Percentiles rank a stretch among this genome's conserved stretches.
Conservation (phyloP, 1,284 basidiomycete species). For the Rhizoctonia solani region DNA sequence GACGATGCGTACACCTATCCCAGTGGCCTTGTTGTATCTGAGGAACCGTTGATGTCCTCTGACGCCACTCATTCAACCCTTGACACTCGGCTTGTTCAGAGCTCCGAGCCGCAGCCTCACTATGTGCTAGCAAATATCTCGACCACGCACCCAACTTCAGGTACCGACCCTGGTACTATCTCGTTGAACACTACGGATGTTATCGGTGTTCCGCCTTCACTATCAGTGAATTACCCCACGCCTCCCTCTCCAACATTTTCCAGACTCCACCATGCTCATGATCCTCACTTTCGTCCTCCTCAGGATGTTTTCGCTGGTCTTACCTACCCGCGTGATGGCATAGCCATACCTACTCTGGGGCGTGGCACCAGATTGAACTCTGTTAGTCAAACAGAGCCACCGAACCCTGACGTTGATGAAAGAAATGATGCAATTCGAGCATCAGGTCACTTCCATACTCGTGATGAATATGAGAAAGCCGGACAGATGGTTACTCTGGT, state of each 20-base stretch:
- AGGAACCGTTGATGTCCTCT: background rate
- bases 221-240: background rate
- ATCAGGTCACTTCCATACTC: too few relatives aligned
- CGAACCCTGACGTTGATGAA: too few relatives aligned
- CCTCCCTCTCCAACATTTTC: constrained; percentile 23
- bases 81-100: background rate
- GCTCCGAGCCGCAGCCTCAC: background rate
- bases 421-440: too few relatives aligned
- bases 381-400: background rate
- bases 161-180: background rate
- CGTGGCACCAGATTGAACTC: constrained; percentile 10
- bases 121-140: background rate
- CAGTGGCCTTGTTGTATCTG: background rate
- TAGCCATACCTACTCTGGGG: constrained; percentile 13
- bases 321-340: constrained; percentile 12
- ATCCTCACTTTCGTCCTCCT: constrained; percentile 19
- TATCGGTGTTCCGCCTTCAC: too few relatives aligned
- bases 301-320: constrained; percentile 9
- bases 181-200: background rate
- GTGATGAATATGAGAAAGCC: too few relatives aligned
- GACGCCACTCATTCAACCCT: background rate
- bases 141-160: background rate
- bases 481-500: background rate
- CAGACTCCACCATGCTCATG: constrained; percentile 18
- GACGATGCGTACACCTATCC: background rate